phyloP scores from a whole-genome alignment of 306 rosid genomes.

The Geum urbanum region DNA sequence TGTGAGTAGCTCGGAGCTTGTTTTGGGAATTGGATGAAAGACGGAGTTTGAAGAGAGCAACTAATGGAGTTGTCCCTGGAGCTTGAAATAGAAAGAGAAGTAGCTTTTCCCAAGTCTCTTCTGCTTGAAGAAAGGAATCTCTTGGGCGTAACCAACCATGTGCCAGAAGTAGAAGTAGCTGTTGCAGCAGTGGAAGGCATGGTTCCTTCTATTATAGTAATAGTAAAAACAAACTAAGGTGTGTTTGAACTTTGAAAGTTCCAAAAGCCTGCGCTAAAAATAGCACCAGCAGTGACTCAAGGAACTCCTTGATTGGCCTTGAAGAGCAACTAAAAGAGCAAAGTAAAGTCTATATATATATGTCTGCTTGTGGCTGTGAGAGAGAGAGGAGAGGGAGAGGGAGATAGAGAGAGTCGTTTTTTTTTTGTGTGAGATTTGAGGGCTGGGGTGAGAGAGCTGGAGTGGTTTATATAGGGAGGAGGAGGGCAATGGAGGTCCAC shows the following conservation, averaged over 20 bases:
- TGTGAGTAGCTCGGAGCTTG: constrained; percentile 29
- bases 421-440: background rate
- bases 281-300: background rate
- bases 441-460: constrained; percentile 19
- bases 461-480: constrained; percentile 38
- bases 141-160: background rate
- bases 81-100: constrained; percentile 28
- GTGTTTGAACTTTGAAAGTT: background rate
- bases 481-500: constrained; percentile 33
- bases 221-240: background rate
- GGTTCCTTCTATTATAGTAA: constrained; percentile 12
- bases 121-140: constrained; percentile 15
- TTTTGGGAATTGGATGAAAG: constrained; percentile 46
- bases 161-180: constrained; percentile 5
- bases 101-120: background rate
- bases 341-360: too few species aligned
- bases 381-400: background rate
- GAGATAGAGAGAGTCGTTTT: background rate
- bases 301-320: constrained; percentile 9
- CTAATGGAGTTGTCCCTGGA: constrained; percentile 5
- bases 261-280: constrained; percentile 8
- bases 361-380: too few species aligned
- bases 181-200: constrained; percentile 19
- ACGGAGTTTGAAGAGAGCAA: constrained; percentile 58
- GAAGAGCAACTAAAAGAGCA: background rate